These are phyloP conservation scores for Melaleuca alternifolia DNA, from an alignment of 345 rosid species.

Conservation along the genomic window DNA sequence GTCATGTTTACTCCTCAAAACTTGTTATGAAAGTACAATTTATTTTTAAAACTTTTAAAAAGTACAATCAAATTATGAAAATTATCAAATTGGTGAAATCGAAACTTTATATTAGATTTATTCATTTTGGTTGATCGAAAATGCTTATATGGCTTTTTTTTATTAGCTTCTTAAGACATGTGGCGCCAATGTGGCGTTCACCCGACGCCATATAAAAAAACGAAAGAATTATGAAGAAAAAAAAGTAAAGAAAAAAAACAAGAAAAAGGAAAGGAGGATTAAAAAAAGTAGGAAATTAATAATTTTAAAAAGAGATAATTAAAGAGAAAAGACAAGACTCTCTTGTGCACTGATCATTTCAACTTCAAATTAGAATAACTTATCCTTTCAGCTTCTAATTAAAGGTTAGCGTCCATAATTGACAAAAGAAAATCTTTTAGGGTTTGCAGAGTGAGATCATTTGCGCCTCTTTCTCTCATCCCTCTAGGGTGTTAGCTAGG, in stretches of 20 bases:
- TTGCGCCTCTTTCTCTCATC: no score
- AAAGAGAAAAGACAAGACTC: not conserved
- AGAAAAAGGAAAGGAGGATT: not conserved
- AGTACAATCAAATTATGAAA: not conserved
- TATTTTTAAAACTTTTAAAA: not conserved
- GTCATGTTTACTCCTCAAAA: not conserved
- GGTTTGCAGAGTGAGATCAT: no score
- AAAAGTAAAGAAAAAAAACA: not conserved
- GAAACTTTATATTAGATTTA: not conserved
- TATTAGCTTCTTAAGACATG: not conserved
- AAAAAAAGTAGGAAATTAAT: not conserved
- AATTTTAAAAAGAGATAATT: not conserved
- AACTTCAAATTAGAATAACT: not conserved
- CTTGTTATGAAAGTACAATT: not conserved
- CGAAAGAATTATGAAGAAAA: not conserved
- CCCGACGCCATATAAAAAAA: no score
- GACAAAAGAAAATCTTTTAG: no score
- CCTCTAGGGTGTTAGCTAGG: no score
- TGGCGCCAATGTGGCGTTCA: not conserved
- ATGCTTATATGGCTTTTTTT: not conserved
- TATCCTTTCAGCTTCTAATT: no score
- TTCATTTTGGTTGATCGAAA: not conserved
- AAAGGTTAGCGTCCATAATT: no score
- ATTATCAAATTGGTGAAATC: not conserved
- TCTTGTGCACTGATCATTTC: not conserved